These are phyloP conservation scores for Gossypium ekmanianum DNA, from an alignment of 345 rosid species.

Conservation along the genomic window DNA sequence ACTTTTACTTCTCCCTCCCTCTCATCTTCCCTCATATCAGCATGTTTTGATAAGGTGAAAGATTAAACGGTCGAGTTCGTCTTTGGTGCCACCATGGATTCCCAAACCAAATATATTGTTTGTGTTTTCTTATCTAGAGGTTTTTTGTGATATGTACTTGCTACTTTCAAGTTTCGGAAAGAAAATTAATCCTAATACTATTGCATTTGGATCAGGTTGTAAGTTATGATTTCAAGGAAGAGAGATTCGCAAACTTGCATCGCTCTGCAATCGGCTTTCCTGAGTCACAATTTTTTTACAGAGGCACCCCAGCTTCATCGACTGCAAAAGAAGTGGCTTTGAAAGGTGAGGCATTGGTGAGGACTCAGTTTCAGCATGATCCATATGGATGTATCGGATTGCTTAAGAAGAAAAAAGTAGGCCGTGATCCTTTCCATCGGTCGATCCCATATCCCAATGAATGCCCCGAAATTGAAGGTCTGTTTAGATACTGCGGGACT, in stretches of 20 bases:
- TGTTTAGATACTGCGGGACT: conserved; percentile 77
- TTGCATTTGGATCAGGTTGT: conserved; percentile 53
- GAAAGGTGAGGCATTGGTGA: conserved; percentile 80
- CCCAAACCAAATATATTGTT: background rate
- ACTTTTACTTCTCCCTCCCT: background rate
- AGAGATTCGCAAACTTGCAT: conserved; percentile 75
- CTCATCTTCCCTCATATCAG: background rate
- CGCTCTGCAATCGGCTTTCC: conserved; percentile 85
- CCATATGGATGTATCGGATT: conserved; percentile 84
- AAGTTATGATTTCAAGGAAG: conserved; percentile 88
- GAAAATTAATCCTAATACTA: background rate
- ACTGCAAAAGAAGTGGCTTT: conserved; percentile 66
- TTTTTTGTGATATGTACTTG: background rate
- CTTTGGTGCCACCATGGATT: background rate
- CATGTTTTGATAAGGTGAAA: background rate
- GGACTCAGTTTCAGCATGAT: conserved; percentile 75
- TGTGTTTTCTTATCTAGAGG: background rate
- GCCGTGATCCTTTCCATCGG: conserved; percentile 92
- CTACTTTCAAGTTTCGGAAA: background rate
- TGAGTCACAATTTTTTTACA: conserved; percentile 60
- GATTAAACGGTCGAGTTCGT: background rate
- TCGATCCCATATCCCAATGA: conserved; percentile 88
- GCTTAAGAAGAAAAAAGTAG: conserved; percentile 71
- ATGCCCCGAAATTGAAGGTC: conserved; percentile 76
- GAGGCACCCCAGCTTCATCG: conserved; percentile 67